Conservation (phyloP, 2,329 filamentous ascomycete genomes). For the Hypoxylon sp. region DNA sequence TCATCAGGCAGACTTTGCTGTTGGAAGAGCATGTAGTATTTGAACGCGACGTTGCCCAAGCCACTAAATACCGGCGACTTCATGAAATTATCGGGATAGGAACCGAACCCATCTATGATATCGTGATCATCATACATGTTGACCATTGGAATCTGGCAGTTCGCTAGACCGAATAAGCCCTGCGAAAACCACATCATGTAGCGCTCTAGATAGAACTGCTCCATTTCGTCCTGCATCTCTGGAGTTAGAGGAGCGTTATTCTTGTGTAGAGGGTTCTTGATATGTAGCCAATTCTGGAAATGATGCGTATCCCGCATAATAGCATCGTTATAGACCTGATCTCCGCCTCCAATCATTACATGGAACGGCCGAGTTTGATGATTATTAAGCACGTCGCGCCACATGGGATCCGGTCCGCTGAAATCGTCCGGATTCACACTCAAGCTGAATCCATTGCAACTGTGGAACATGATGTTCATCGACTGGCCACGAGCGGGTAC, state of each 20-base stretch:
- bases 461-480: conserved; percentile 99
- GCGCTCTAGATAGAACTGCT: conserved; percentile 87
- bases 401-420: conserved; percentile 94
- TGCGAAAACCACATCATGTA: conserved; percentile 98
- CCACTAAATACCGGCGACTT: conserved; percentile 89
- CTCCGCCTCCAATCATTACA: conserved; percentile 97
- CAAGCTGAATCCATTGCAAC: conserved; percentile 94
- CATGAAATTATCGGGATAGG: conserved; percentile 94
- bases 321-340: conserved; percentile 96
- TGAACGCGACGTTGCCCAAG: conserved; percentile 91
- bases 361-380: conserved; percentile 96
- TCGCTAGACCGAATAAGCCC: conserved; percentile 92
- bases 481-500: conserved; percentile 85
- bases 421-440: conserved; percentile 84
- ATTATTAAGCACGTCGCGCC: conserved; percentile 94
- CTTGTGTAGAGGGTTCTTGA: conserved; percentile 85
- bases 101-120: conserved; percentile 92
- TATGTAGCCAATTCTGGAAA: conserved; percentile 88
- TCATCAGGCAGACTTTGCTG: conserved; percentile 90
- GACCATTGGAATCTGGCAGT: conserved; percentile 96
- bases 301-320: conserved; percentile 80
- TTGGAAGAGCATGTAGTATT: conserved; percentile 99
- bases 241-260: conserved; percentile 81
- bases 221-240: conserved; percentile 90
- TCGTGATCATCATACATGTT: conserved; percentile 99